Evolutionary conservation across 225 moss, liverwort and hornwort genomes (phyloP), one percentile per base, ranked within the genome.

Genomic region (Marchantia paleacea): DNA sequence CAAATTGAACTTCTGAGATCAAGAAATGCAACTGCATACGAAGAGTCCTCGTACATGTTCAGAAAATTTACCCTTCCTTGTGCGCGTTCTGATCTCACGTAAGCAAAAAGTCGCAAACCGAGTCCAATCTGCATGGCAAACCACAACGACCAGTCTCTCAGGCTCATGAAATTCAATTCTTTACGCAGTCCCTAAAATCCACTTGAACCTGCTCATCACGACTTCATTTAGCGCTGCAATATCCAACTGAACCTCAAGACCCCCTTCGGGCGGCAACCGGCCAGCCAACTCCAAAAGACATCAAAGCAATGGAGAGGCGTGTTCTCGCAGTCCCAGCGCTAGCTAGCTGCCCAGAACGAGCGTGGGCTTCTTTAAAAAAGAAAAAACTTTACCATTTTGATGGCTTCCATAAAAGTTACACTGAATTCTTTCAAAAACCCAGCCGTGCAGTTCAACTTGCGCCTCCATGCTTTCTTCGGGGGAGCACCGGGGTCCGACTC

Each of bases 71-170:
- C 97, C 89, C 97, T 91, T 75, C 97, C 97, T 77, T 93, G 89
- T 47, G 95, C 89, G 78, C 95, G 95, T 64, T 99, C 97, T 48
- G 92, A 84, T 84, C 92, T 93, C 61, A 86, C 90, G 55, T 99
- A 99, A 28, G 89, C 88, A 93, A 93, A 99, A 86, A 99, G 91
- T 67, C 97, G 92, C 84, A 99, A 92, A 55, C 97, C 97, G 86
- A 99, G 80, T 52, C 97, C 90, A 84, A 95, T 89, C 97, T 99
- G 90, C 75, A 86, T 18, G 31, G 7, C 54, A 74, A 24, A 72
- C 13, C 58, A 72, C 19, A 12, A 69, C 15, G 7, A 67, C 18
- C 69, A 54, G 52, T 28, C 28, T 74, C 14, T 15, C 55, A 24
- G 52, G 50, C 3, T 50, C 72, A 16, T 72, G 10, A 24, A 72